A percentile compares a stretch with the other conserved stretches of the same genome.
phyloP scores from a whole-genome alignment of 2,329 filamentous ascomycete species.

The Geosmithia flava region DNA sequence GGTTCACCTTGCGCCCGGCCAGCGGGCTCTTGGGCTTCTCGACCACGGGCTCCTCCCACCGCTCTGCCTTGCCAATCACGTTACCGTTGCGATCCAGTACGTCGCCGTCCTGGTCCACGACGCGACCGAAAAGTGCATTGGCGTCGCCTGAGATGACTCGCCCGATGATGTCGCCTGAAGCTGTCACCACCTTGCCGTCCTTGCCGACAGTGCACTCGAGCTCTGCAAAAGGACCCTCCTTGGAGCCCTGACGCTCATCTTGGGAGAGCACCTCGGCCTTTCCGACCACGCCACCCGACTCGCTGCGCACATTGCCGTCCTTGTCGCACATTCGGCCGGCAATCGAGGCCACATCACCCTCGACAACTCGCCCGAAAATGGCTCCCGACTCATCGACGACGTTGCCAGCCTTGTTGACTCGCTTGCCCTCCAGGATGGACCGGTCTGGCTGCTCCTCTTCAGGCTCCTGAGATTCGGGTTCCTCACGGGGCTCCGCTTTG shows the following conservation, averaged over 20 bases:
- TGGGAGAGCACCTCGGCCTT: slow-evolving; percentile 56
- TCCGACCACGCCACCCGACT: slow-evolving; percentile 59
- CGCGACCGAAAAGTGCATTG: slow-evolving; percentile 59
- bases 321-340: slow-evolving; percentile 60
- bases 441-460: slow-evolving; percentile 40
- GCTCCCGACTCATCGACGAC: slow-evolving; percentile 40
- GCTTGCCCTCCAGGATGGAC: slow-evolving; percentile 54
- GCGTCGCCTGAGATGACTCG: slow-evolving; percentile 57
- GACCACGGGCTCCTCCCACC: slow-evolving; percentile 41
- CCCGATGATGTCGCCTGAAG: slow-evolving; percentile 59
- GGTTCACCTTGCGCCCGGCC: slow-evolving; percentile 42
- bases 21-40: slow-evolving; percentile 39
- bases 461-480: slow-evolving; percentile 35
- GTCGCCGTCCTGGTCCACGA: slow-evolving; percentile 73
- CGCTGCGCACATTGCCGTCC: slow-evolving; percentile 59
- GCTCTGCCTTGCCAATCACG: slow-evolving; percentile 42
- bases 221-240: slow-evolving; percentile 59
- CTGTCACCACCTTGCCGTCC: slow-evolving; percentile 55
- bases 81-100: slow-evolving; percentile 66
- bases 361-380: slow-evolving; percentile 53
- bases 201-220: slow-evolving; percentile 53
- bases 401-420: slow-evolving; percentile 59
- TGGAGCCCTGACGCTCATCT: slow-evolving; percentile 47
- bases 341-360: slow-evolving; percentile 52
- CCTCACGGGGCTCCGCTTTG: slow-evolving; percentile 50